Conservation (phyloP, 441 rosid species). For the Gossypium laxum region DNA sequence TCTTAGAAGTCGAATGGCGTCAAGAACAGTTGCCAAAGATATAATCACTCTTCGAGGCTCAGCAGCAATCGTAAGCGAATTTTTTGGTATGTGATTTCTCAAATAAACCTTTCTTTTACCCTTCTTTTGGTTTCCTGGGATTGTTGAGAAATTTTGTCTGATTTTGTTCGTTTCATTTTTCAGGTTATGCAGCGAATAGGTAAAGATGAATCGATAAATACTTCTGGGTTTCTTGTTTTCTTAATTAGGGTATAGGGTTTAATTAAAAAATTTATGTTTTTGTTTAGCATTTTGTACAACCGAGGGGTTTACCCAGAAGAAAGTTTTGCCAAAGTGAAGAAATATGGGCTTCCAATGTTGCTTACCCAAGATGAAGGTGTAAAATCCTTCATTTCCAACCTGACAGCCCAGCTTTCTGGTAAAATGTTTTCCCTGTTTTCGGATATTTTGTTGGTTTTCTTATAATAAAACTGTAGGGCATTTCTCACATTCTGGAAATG, state of each 20-base stretch:
- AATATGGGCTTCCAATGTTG: slow-evolving; percentile 81
- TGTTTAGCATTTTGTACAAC: slow-evolving; percentile 62
- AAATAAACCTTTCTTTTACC: not conserved
- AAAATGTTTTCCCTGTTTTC: not conserved
- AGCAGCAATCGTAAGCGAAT: slow-evolving; percentile 81
- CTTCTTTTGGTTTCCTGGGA: slow-evolving; percentile 6
- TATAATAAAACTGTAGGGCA: not conserved
- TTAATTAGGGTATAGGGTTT: not conserved
- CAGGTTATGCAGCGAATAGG: slow-evolving; percentile 99
- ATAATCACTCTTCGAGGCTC: slow-evolving; percentile 93
- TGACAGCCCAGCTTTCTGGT: slow-evolving; percentile 73
- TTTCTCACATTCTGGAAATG: not conserved
- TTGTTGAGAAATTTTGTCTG: not conserved
- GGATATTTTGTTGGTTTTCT: not conserved
- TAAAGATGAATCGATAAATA: slow-evolving; percentile 17
- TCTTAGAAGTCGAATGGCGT: slow-evolving; percentile 40
- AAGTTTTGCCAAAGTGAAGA: slow-evolving; percentile 78
- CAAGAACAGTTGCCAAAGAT: slow-evolving; percentile 68
- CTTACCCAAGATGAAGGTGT: slow-evolving; percentile 84
- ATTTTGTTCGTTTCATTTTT: slow-evolving; percentile 9
- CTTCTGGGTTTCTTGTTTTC: not conserved
- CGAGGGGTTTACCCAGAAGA: slow-evolving; percentile 88
- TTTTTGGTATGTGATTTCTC: slow-evolving; percentile 46
- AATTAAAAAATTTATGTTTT: not conserved
- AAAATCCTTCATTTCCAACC: slow-evolving; percentile 56